phyloP scores from a whole-genome alignment of 129 eudicot species.

The Glebionis coronaria region DNA sequence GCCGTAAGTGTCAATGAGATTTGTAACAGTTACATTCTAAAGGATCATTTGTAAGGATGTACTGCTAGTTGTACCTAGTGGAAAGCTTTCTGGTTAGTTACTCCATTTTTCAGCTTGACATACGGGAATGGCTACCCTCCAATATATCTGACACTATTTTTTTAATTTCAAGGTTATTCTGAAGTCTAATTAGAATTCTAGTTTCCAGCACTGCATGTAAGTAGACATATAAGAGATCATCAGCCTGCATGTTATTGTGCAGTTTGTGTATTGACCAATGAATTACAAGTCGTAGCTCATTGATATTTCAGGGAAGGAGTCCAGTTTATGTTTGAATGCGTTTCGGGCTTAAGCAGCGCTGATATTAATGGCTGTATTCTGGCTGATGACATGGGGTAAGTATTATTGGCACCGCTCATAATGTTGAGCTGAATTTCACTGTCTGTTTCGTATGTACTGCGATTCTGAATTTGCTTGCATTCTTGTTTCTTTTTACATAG shows the following conservation, averaged over 20 bases:
- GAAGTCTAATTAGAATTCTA: too few species aligned
- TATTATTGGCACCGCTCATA: not conserved
- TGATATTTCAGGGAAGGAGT: slow-evolving; percentile 88
- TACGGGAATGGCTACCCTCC: too few species aligned
- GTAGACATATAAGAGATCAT: slow-evolving; percentile 2
- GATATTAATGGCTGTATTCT: slow-evolving; percentile 88
- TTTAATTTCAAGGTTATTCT: too few species aligned
- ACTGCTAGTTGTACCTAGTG: too few species aligned
- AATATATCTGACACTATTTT: too few species aligned
- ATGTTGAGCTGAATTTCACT: slow-evolving; percentile 13
- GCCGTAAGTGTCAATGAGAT: too few species aligned
- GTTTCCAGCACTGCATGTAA: not conserved
- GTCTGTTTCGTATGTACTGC: slow-evolving; percentile 16
- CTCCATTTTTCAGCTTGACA: too few species aligned
- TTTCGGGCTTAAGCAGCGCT: slow-evolving; percentile 61
- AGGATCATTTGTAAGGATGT: too few species aligned
- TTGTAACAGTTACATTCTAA: too few species aligned
- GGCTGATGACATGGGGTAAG: slow-evolving; percentile 99
- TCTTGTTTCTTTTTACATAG: slow-evolving; percentile 36
- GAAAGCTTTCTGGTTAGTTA: too few species aligned
- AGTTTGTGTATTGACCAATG: not conserved
- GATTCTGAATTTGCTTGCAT: not conserved
- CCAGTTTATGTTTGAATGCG: slow-evolving; percentile 98
- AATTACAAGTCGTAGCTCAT: slow-evolving; percentile 13
- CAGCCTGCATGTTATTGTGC: slow-evolving; percentile 11